A percentile compares a stretch with the other conserved stretches of the same genome.
Evolutionary conservation across 169 alveolate species (phyloP).

Genomic region (Eimeria praecox): DNA sequence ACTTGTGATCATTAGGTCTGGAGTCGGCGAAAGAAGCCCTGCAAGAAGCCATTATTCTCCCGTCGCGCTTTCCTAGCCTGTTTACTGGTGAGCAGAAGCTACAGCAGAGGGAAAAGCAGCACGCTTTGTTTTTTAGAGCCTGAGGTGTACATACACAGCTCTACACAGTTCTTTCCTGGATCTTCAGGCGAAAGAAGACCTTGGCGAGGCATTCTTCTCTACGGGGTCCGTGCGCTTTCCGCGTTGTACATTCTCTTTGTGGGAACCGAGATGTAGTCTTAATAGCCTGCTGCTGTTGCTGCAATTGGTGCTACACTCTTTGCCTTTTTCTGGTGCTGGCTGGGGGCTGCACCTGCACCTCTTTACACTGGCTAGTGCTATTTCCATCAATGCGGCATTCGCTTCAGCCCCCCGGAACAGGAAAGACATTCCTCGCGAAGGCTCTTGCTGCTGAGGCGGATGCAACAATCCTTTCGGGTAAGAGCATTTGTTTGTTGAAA

Average conservation of each 20-base stretch:
- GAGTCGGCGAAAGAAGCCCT: constrained; percentile 94
- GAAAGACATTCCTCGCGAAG: constrained; percentile 99
- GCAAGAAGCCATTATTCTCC: constrained; percentile 95
- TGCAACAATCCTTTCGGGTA: constrained; percentile 82
- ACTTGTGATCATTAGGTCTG: constrained; percentile 84
- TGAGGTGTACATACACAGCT: not conserved
- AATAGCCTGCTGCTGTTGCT: not conserved
- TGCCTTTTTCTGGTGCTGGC: not conserved
- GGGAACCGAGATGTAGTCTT: not conserved
- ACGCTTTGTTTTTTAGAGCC: not conserved
- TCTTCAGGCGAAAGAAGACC: constrained; percentile 85
- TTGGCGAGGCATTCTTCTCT: constrained; percentile 86
- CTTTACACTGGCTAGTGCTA: not conserved
- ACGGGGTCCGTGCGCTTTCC: constrained; percentile 79
- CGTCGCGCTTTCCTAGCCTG: constrained; percentile 95
- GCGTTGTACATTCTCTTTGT: not conserved
- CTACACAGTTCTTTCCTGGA: not conserved
- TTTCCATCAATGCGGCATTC: constrained; percentile 91
- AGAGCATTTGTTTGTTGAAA: not conserved
- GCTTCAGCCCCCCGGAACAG: constrained; percentile 99
- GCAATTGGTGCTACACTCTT: not conserved
- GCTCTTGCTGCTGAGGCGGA: constrained; percentile 99
- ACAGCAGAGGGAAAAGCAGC: not conserved
- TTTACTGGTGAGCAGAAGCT: constrained; percentile 89
- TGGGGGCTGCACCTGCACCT: not conserved